Evolutionary conservation across 345 rosid genomes (phyloP).

Genomic region (Brassica cretica): DNA sequence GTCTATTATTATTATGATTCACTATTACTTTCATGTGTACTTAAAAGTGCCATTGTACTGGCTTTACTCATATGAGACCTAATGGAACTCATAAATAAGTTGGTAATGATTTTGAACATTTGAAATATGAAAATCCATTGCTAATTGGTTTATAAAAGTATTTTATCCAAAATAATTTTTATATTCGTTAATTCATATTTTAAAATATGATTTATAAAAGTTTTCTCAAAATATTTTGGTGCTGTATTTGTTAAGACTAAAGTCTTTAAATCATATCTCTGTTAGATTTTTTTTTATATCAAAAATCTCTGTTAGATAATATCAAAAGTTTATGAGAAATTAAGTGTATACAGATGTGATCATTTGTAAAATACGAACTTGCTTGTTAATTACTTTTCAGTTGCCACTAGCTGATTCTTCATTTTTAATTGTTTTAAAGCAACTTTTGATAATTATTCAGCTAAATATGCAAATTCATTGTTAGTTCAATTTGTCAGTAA

Average conservation of each 20-base stretch:
- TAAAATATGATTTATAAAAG: neutral
- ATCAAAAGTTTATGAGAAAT: neutral
- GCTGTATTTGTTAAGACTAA: neutral
- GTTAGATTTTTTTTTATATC: too few species aligned
- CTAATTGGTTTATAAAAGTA: too few species aligned
- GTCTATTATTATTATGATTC: conserved; percentile 30
- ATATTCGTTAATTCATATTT: neutral
- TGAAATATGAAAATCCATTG: neutral
- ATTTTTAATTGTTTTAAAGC: neutral
- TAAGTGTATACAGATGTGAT: neutral
- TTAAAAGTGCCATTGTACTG: conserved; percentile 26
- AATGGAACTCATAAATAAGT: conserved; percentile 35
- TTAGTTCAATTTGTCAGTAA: neutral
- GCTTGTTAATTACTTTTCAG: neutral
- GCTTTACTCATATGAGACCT: conserved; percentile 26
- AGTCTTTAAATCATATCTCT: neutral
- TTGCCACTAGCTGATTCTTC: neutral
- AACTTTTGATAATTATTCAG: neutral
- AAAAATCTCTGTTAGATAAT: too few species aligned
- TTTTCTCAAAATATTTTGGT: neutral
- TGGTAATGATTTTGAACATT: neutral
- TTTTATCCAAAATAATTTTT: neutral
- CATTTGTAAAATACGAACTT: conserved; percentile 10
- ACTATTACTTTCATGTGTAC: conserved; percentile 35
- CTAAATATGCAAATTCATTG: neutral